A percentile compares a stretch with the other conserved stretches of the same genome.
These are phyloP conservation scores for Colletotrichum tanaceti DNA, from an alignment of 2,329 filamentous ascomycete genomes.

Conservation along the genomic window DNA sequence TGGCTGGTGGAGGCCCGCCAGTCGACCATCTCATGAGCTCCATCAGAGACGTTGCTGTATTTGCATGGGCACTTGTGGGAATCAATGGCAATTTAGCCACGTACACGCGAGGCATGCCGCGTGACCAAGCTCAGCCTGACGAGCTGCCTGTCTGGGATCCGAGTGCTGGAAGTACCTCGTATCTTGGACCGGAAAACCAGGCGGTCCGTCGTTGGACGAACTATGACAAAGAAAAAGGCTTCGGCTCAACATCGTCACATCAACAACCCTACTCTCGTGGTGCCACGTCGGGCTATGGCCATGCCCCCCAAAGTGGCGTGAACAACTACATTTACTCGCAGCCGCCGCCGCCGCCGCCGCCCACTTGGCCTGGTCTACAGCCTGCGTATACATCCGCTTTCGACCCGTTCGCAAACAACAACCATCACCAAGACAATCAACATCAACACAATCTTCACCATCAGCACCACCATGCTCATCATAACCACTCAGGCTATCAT, in stretches of 20 bases:
- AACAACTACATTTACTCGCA: slow-evolving; percentile 30
- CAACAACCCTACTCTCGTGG: slow-evolving; percentile 18
- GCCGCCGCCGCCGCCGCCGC: slow-evolving; percentile 25
- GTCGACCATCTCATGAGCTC: slow-evolving; percentile 77
- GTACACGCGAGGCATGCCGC: slow-evolving; percentile 71
- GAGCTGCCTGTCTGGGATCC: slow-evolving; percentile 72
- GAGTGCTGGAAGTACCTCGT: slow-evolving; percentile 47
- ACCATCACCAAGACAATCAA: slow-evolving; percentile 1
- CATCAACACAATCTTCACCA: slow-evolving; percentile 16
- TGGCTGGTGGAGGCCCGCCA: slow-evolving; percentile 64
- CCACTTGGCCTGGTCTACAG: slow-evolving; percentile 35
- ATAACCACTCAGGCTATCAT: slow-evolving; percentile 5
- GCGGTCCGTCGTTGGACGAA: slow-evolving; percentile 46
- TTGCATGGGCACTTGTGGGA: slow-evolving; percentile 83
- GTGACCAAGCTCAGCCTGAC: slow-evolving; percentile 69
- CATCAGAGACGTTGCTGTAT: slow-evolving; percentile 87
- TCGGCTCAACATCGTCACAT: slow-evolving; percentile 16
- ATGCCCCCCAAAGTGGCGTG: slow-evolving; percentile 20
- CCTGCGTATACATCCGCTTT: slow-evolving; percentile 36
- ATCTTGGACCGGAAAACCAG: slow-evolving; percentile 54
- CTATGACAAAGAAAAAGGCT: slow-evolving; percentile 37
- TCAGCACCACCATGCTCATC: not conserved
- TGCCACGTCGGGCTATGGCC: slow-evolving; percentile 8
- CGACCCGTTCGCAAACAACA: slow-evolving; percentile 17
- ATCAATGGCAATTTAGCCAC: slow-evolving; percentile 81